phyloP scores from a whole-genome alignment of 306 rosid species.

The Delonix regia region DNA sequence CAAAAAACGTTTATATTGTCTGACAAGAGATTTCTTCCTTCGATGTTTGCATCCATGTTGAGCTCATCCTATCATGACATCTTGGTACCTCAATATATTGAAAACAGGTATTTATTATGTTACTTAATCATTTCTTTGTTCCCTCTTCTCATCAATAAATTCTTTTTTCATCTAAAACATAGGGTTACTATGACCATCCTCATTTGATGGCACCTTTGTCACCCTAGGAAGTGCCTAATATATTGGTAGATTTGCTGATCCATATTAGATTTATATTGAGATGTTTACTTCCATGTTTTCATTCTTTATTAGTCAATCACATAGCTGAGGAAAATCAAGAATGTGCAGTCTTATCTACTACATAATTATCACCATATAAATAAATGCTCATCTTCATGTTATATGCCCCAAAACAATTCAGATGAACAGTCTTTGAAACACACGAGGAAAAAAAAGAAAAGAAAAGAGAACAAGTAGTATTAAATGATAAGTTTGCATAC shows the following conservation, averaged over 20 bases:
- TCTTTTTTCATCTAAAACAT: background rate
- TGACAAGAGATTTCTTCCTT: conserved; percentile 70
- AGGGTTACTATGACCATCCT: conserved; percentile 2
- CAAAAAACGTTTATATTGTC: conserved; percentile 80
- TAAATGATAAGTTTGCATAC: no score
- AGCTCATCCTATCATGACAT: conserved; percentile 61
- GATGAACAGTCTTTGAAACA: no score
- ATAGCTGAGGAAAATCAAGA: background rate
- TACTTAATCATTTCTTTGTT: background rate
- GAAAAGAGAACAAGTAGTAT: no score
- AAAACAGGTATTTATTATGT: conserved; percentile 58
- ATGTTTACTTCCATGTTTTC: background rate
- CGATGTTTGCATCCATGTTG: conserved; percentile 68
- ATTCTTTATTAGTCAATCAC: background rate
- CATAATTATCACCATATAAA: background rate
- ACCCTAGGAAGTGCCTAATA: conserved; percentile 1
- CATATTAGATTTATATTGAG: conserved; percentile 10
- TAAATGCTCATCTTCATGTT: background rate
- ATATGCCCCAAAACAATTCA: no score
- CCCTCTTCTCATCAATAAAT: background rate
- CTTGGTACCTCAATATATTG: conserved; percentile 68
- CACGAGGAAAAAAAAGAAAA: no score
- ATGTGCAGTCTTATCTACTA: background rate
- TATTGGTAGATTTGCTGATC: conserved; percentile 29
- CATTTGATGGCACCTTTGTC: conserved; percentile 11